These are phyloP conservation scores for Phytophthora citrophthora DNA, from an alignment of 352 stramenopile species.

Conservation along the genomic window DNA sequence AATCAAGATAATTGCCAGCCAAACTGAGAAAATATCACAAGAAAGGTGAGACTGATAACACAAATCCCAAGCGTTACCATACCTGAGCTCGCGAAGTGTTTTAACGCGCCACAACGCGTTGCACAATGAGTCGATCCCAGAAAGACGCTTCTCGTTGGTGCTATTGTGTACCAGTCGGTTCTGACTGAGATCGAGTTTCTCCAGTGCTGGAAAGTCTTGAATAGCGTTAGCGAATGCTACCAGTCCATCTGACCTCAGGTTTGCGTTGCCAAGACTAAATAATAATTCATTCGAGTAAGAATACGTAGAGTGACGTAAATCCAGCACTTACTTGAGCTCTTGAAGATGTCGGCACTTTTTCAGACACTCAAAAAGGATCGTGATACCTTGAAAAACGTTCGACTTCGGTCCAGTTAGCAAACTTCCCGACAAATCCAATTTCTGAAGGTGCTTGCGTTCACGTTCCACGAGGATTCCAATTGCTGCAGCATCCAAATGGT, in stretches of 20 bases:
- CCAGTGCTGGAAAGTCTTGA: constrained; percentile 40
- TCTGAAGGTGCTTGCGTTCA: constrained; percentile 54
- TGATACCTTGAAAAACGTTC: constrained; percentile 70
- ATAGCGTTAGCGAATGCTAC: constrained; percentile 55
- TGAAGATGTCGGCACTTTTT: constrained; percentile 55
- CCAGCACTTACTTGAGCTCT: constrained; percentile 53
- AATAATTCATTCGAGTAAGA: no score
- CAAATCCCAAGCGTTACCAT: neutral
- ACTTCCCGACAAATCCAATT: constrained; percentile 62
- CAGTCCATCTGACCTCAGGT: constrained; percentile 62
- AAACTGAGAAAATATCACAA: constrained; percentile 35
- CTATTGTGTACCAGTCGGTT: constrained; percentile 64
- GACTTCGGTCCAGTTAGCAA: constrained; percentile 47
- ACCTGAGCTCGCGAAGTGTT: constrained; percentile 51
- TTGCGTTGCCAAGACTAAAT: constrained; percentile 38
- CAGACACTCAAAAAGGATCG: constrained; percentile 48
- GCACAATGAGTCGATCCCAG: constrained; percentile 64
- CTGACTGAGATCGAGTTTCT: constrained; percentile 53
- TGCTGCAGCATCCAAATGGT: constrained; percentile 65
- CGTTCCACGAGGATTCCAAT: constrained; percentile 59
- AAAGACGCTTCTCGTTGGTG: constrained; percentile 54
- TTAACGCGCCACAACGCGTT: constrained; percentile 53
- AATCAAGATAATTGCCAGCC: constrained; percentile 62
- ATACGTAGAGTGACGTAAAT: neutral
- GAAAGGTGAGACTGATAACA: neutral